Percentiles rank a stretch among this genome's conserved stretches.
phyloP scores from a whole-genome alignment of 2,329 filamentous ascomycete genomes.

The Colletotrichum orchidophilum region DNA sequence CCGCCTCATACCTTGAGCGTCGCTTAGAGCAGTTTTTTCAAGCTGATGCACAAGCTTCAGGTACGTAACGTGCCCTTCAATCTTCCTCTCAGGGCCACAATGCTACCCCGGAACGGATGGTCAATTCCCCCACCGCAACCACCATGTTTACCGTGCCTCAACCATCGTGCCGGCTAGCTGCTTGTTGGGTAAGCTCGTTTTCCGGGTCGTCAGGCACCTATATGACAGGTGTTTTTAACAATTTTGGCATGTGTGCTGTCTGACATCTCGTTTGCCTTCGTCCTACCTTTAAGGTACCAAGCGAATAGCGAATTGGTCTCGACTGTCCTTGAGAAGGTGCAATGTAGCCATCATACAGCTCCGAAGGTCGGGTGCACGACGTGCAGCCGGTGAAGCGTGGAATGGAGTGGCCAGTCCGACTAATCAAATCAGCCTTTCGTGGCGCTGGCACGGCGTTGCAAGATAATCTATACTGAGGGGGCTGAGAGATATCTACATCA shows the following conservation, averaged over 20 bases:
- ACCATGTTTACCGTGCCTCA: conserved; percentile 3
- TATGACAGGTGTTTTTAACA: background rate
- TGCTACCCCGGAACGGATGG: conserved; percentile 28
- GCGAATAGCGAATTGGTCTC: background rate
- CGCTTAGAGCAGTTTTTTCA: background rate
- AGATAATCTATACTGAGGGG: background rate
- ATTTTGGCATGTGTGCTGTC: background rate
- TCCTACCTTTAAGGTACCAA: background rate
- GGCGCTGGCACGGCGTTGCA: background rate
- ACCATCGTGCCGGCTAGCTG: conserved; percentile 13
- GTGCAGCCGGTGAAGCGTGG: conserved; percentile 4
- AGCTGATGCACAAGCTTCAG: conserved; percentile 17
- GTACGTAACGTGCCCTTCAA: conserved; percentile 7
- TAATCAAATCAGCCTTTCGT: background rate
- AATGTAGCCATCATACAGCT: background rate
- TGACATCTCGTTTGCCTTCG: conserved; percentile 27
- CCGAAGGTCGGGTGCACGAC: background rate
- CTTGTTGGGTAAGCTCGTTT: conserved; percentile 26
- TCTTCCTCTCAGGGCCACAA: conserved; percentile 9
- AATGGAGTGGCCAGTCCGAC: background rate
- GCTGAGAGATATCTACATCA: background rate
- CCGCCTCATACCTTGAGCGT: conserved; percentile 21
- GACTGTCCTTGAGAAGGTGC: background rate
- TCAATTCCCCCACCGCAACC: conserved; percentile 20
- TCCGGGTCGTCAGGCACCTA: conserved; percentile 2